Evolutionary conservation across 805 yeast species (phyloP).

Genomic region (Diddensiella santjacobensis): DNA sequence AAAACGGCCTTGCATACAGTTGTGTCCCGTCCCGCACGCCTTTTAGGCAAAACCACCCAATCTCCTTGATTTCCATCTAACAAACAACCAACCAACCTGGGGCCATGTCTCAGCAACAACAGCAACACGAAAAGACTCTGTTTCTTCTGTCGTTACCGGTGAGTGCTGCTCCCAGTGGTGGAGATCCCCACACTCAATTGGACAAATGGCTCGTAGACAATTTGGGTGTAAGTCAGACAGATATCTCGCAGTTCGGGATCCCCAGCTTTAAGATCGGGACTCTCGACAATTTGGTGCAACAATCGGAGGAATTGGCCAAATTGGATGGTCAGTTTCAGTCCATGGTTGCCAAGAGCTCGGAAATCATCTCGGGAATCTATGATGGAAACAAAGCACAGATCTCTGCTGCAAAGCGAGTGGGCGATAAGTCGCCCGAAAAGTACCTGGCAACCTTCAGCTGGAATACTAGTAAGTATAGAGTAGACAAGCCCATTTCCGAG

Average conservation of each 20-base stretch:
- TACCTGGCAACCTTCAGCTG: conserved; percentile 76
- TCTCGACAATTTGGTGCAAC: conserved; percentile 82
- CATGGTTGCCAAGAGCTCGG: conserved; percentile 71
- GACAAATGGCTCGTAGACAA: conserved; percentile 33
- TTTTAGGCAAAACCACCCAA: too few relatives aligned
- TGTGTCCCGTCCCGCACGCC: too few relatives aligned
- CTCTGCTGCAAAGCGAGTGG: conserved; percentile 48
- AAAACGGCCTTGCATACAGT: not conserved
- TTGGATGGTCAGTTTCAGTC: conserved; percentile 72
- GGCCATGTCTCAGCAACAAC: not conserved
- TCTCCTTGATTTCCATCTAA: not conserved
- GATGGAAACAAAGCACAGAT: conserved; percentile 41
- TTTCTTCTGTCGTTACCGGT: conserved; percentile 52
- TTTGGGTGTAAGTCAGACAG: conserved; percentile 40
- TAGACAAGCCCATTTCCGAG: conserved; percentile 77
- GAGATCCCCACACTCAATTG: conserved; percentile 37
- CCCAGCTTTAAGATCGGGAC: conserved; percentile 95
- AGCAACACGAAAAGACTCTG: conserved; percentile 7
- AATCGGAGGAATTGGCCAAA: conserved; percentile 83
- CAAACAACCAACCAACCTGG: not conserved
- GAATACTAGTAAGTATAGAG: conserved; percentile 82
- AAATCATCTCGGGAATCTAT: conserved; percentile 54
- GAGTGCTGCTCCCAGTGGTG: conserved; percentile 38
- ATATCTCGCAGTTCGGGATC: conserved; percentile 53
- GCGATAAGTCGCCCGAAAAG: conserved; percentile 49